phyloP scores from a whole-genome alignment of 495 filamentous ascomycete species.

The Talaromyces trachyspermus region DNA sequence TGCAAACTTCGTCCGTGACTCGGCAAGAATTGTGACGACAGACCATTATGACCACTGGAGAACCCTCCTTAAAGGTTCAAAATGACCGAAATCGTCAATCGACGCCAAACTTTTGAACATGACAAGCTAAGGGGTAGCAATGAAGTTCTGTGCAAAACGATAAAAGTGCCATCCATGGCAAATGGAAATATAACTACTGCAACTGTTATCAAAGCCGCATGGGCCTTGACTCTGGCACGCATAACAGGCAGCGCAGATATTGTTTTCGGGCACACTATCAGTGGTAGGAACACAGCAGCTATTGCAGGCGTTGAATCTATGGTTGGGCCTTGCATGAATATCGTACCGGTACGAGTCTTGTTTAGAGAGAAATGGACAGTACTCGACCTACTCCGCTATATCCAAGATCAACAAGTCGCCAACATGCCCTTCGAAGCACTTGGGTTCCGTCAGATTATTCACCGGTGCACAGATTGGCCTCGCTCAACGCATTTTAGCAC shows the following conservation, averaged over 20 bases:
- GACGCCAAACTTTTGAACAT: slow-evolving; percentile 27
- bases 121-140: slow-evolving; percentile 31
- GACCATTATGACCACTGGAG: slow-evolving; percentile 49
- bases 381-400: slow-evolving; percentile 43
- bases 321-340: slow-evolving; percentile 53
- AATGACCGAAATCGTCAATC: slow-evolving; percentile 38
- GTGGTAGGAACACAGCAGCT: slow-evolving; percentile 45
- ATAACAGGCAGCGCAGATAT: slow-evolving; percentile 43
- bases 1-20: slow-evolving; percentile 50
- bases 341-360: slow-evolving; percentile 49
- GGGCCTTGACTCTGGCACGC: slow-evolving; percentile 47
- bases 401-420: slow-evolving; percentile 54
- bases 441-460: slow-evolving; percentile 52
- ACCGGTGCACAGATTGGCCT: slow-evolving; percentile 53
- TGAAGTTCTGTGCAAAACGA: slow-evolving; percentile 30
- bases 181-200: slow-evolving; percentile 46
- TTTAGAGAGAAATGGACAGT: slow-evolving; percentile 42
- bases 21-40: slow-evolving; percentile 35
- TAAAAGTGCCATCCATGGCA: slow-evolving; percentile 30
- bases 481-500: slow-evolving; percentile 41
- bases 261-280: slow-evolving; percentile 48
- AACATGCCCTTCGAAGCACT: slow-evolving; percentile 52
- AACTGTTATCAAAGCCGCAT: slow-evolving; percentile 51
- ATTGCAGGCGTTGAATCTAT: slow-evolving; percentile 47
- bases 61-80: slow-evolving; percentile 33